Conservation (phyloP, 305 asterid species). For the Andrographis paniculata region DNA sequence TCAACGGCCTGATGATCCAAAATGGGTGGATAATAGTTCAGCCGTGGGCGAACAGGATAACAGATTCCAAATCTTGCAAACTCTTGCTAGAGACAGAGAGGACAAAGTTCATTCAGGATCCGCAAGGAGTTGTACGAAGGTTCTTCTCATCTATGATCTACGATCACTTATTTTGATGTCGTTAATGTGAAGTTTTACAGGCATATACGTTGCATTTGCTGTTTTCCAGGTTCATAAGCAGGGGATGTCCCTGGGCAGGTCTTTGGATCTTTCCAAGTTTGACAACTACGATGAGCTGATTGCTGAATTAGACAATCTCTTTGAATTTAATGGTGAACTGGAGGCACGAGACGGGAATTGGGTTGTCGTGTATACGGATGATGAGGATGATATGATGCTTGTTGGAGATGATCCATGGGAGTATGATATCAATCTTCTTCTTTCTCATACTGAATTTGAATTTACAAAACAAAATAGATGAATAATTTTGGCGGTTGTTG, state of each 20-base stretch:
- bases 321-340: conserved; percentile 79
- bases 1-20: conserved; percentile 41
- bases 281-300: conserved; percentile 60
- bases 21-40: conserved; percentile 38
- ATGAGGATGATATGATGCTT: conserved; percentile 96
- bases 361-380: conserved; percentile 85
- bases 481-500: conserved; percentile 6
- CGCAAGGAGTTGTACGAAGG: conserved; percentile 93
- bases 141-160: conserved; percentile 7
- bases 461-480: conserved; percentile 15
- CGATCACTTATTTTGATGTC: background rate
- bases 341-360: conserved; percentile 54
- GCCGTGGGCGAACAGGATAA: conserved; percentile 49
- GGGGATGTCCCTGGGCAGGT: conserved; percentile 82
- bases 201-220: background rate
- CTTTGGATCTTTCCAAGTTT: conserved; percentile 79
- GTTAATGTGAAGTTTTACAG: background rate
- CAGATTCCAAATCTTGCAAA: conserved; percentile 23
- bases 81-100: conserved; percentile 38
- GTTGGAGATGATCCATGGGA: conserved; percentile 99
- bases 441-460: background rate
- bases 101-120: conserved; percentile 44
- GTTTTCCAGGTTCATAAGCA: conserved; percentile 51
- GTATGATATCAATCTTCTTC: conserved; percentile 35
- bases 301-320: conserved; percentile 63